Conservation (phyloP, 2,329 filamentous ascomycete species). For the Akanthomyces muscarius region DNA sequence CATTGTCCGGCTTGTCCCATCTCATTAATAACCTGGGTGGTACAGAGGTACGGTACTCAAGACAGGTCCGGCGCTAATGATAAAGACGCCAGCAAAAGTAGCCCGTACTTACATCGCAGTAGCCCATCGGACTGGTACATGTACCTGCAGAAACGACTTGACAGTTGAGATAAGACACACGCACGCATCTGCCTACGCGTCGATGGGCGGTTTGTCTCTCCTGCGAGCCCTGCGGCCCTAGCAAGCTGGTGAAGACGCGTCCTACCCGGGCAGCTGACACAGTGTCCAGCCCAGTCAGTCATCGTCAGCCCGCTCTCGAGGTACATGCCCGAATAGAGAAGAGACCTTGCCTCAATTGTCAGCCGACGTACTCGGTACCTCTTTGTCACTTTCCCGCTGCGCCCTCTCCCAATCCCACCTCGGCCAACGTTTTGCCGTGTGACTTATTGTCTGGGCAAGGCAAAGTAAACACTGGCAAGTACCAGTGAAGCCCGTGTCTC, state of each 20-base stretch:
- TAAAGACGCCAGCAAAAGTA: neutral
- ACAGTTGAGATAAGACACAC: neutral
- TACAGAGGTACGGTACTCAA: neutral
- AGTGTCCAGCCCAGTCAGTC: neutral
- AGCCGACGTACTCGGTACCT: constrained; percentile 1
- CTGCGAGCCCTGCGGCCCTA: neutral
- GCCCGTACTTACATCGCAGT: neutral
- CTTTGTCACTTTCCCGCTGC: neutral
- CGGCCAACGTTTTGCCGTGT: neutral
- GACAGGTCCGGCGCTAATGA: neutral
- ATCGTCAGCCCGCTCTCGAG: constrained; percentile 5
- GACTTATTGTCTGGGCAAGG: too few species aligned
- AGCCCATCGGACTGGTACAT: neutral
- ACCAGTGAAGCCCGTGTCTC: too few species aligned
- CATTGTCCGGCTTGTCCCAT: neutral
- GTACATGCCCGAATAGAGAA: neutral
- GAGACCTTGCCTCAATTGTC: constrained; percentile 7
- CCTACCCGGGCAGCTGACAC: neutral
- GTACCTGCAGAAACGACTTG: neutral
- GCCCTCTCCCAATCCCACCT: neutral
- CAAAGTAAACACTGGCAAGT: too few species aligned
- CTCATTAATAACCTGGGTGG: neutral
- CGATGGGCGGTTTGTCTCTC: neutral
- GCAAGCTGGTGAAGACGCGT: neutral
- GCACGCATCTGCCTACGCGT: neutral